Evolutionary conservation across 805 yeast species (phyloP), one percentile per base, ranked within the genome.

Genomic region (Wickerhamiella kazuoi): DNA sequence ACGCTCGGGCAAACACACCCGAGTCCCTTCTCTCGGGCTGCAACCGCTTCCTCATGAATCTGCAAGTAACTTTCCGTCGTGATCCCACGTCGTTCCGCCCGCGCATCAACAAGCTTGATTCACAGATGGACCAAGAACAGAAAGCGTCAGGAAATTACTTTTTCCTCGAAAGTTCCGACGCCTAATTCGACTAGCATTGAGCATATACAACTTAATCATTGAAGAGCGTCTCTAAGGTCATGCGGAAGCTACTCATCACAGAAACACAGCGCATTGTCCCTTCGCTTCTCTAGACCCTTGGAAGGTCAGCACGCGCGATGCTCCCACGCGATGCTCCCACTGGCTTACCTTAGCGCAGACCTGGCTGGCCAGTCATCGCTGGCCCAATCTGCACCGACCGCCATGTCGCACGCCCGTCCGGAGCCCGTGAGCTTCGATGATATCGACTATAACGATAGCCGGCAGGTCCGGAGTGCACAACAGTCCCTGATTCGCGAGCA

Each of bases 41-140:
- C 71, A 90, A 90, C 72, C 69, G 78, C 58, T 90, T 90, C 74
- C 74, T 90, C 69, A 86, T 87, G 76, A 87, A 84, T 62, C 74
- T 90, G 68, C 82, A 87, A 52, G 98, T 90, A 45, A 90, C 98
- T 2, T 90, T 90, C 69, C 82, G 99, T 76, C 83, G 99, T 69
- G 99, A 90, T 66, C 97, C 99, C 54, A 83, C 76, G 59, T 81
- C 95, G 41, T 90, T 74, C 72, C 79, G 99, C 67, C 99, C 99
- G 55, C 81, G 99, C 74, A 90, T 90, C 61, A 90, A 90, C 69
- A 90, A 90, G 65, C 67, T 82, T 57, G 97, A 81, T 56, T 86
- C 97, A 40, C 99, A 90, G 70, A 83, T 90, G 94, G 99, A 90
- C 64, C 90, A 79, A 65, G 97, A 90, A 67, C 99, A 90, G 65